These are phyloP conservation scores for Gelatoporia subvermispora DNA, from an alignment of 768 basidiomycete genomes.

Conservation along the genomic window DNA sequence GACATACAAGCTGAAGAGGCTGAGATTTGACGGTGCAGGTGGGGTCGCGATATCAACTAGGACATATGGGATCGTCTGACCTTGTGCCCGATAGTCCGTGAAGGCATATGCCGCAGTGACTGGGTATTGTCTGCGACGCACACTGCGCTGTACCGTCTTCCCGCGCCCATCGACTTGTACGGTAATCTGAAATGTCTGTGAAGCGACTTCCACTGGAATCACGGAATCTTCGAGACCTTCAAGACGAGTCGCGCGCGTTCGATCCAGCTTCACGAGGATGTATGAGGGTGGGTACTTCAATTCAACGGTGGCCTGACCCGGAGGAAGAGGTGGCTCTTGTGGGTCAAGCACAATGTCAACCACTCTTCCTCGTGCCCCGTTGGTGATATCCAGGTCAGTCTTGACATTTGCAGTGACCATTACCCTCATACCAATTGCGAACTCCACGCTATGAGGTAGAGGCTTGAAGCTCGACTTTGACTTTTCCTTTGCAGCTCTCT, in stretches of 20 bases:
- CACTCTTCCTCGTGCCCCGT: constrained; percentile 30
- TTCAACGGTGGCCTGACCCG: constrained; percentile 9
- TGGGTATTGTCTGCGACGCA: constrained; percentile 23
- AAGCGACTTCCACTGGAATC: constrained; percentile 26
- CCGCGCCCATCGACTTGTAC: constrained; percentile 3
- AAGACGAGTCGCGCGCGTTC: constrained; percentile 22
- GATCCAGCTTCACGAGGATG: constrained; percentile 28
- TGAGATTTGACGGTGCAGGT: constrained; percentile 23
- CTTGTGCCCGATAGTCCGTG: constrained; percentile 38
- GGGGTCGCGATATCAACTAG: constrained; percentile 35
- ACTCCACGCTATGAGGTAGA: constrained; percentile 15
- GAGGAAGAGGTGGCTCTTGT: constrained; percentile 19
- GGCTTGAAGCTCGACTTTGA: too few relatives aligned
- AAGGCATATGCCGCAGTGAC: constrained; percentile 37
- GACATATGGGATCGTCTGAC: constrained; percentile 33
- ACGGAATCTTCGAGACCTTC: constrained; percentile 25
- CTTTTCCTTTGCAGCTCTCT: background rate
- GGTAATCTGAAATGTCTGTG: constrained; percentile 15
- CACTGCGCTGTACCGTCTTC: background rate
- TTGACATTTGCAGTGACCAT: constrained; percentile 36
- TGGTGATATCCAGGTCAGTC: constrained; percentile 35
- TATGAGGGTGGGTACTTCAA: constrained; percentile 26
- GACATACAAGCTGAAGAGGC: constrained; percentile 36
- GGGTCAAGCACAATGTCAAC: constrained; percentile 29
- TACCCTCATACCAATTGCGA: constrained; percentile 32